A percentile compares a stretch with the other conserved stretches of the same genome.
Conservation (phyloP, 2,329 filamentous ascomycete genomes). For the Teratosphaeria destructans region DNA sequence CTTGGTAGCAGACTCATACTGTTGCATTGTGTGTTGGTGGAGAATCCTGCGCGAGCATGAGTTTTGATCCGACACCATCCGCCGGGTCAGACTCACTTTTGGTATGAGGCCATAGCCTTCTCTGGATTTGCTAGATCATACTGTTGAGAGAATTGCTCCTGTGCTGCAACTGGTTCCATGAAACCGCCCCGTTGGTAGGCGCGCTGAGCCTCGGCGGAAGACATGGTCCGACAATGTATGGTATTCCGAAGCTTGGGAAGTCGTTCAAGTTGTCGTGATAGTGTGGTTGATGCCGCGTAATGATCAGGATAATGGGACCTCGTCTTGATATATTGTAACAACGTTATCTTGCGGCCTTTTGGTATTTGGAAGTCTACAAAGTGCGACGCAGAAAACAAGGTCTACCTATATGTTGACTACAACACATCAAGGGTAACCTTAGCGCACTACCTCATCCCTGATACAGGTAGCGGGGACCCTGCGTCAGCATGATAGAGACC, state of each 20-base stretch:
- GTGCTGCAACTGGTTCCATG: slow-evolving; percentile 29
- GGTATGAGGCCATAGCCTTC: slow-evolving; percentile 33
- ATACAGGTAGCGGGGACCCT: slow-evolving; percentile 2
- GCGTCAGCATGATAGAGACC: slow-evolving; percentile 1
- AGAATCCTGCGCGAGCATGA: slow-evolving; percentile 29
- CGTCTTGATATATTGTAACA: background rate
- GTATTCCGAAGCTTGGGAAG: background rate
- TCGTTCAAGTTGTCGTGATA: background rate
- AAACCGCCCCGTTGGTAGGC: slow-evolving; percentile 29
- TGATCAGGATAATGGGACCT: too few relatives aligned
- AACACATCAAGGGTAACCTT: background rate
- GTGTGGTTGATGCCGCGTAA: too few relatives aligned
- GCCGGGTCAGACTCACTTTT: slow-evolving; percentile 27
- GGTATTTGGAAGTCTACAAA: background rate
- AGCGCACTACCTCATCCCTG: background rate
- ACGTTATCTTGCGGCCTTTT: background rate
- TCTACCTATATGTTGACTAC: background rate
- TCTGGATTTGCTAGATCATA: slow-evolving; percentile 33
- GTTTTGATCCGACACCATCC: background rate
- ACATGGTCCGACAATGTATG: slow-evolving; percentile 11
- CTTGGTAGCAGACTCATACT: slow-evolving; percentile 35
- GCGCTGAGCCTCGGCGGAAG: slow-evolving; percentile 20
- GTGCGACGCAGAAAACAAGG: background rate
- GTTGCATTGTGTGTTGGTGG: slow-evolving; percentile 41
- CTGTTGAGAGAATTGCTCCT: slow-evolving; percentile 28